Base-by-base conservation (phyloP, 2,329 filamentous ascomycete genomes). In the Alternaria longipes region DNA sequence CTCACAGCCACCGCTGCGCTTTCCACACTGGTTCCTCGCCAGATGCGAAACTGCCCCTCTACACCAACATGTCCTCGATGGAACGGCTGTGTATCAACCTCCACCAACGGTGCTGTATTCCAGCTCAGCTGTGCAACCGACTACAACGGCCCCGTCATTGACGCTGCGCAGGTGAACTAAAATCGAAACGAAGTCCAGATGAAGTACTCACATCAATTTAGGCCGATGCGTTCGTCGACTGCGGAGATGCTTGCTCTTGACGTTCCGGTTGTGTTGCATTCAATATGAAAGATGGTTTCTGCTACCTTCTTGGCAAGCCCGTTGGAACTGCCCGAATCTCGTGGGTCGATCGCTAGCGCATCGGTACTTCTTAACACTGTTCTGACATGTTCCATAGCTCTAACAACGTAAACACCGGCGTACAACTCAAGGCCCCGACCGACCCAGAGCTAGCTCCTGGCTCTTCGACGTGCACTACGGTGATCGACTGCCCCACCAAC, bases 221-320 rank as follows among this genome's bases (percentile, higher is more conserved):
- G 64, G 56, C 64, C 11, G 26, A n/a, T 5, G 12, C 45, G 8
- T 63, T 63, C 22, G 41, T 51, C 11, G 51, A 67, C 18, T 67
- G 64, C 34, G 45, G 58, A 14, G 63, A 62, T n/a, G 41, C 56
- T n/a, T 67, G 64, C 52, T 46, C 62, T 12, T 26, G 47, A 14
- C 38, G 18, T 18, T 12, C 47, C 1, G 20, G 41, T 22, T 67
- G 64, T 56, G 41, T 54, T 11, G 62, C 49, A 9, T 53, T 65
- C 38, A 65, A 65, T 41, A 44, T 54, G 22, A 63, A 63, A 32
- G 54, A 45, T 18, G 36, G 51, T 9, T 63, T 59, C 51, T 67
- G 64, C 60, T 65, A 67, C 52, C 57, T 65, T 22, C 51, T 67
- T 24, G 64, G 64, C 34, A 20, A 28, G 14, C 42, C 38, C 12